Percentiles rank a stretch among this genome's conserved stretches.
These are phyloP conservation scores for Dipodascus albidus DNA, from an alignment of 805 yeast genomes.

Conservation along the genomic window DNA sequence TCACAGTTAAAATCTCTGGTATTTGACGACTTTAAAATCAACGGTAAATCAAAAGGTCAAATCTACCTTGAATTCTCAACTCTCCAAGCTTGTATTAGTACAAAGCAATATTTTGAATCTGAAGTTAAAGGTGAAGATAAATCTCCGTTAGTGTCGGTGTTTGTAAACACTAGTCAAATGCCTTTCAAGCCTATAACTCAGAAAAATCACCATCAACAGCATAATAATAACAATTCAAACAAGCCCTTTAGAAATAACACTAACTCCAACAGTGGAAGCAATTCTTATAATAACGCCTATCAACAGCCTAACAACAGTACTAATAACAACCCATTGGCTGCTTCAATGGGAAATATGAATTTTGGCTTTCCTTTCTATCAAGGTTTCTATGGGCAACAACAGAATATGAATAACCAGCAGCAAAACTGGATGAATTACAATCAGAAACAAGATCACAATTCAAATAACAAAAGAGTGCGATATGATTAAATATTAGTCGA, in stretches of 20 bases:
- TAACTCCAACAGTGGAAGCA: neutral
- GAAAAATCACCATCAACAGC: neutral
- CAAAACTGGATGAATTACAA: neutral
- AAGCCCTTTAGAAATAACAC: neutral
- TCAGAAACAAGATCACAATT: neutral
- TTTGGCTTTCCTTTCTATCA: neutral
- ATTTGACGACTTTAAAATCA: constrained; percentile 16
- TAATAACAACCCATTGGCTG: neutral
- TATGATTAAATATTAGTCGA: too few species aligned
- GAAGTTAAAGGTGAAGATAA: neutral
- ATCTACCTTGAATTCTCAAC: constrained; percentile 11
- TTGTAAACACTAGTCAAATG: neutral
- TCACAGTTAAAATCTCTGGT: constrained; percentile 4
- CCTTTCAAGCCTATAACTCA: neutral
- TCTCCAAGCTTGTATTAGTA: constrained; percentile 6
- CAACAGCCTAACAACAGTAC: neutral
- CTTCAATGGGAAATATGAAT: neutral
- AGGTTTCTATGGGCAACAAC: neutral
- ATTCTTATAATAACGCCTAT: neutral
- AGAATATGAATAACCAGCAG: neutral
- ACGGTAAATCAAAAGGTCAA: constrained; percentile 15
- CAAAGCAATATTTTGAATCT: constrained; percentile 7
- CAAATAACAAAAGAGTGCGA: neutral
- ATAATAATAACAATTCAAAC: neutral
- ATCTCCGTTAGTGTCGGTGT: neutral